A percentile compares a stretch with the other conserved stretches of the same genome.
These are phyloP conservation scores for Rhodotorula paludigena DNA, from an alignment of 768 basidiomycete genomes.

Conservation along the genomic window DNA sequence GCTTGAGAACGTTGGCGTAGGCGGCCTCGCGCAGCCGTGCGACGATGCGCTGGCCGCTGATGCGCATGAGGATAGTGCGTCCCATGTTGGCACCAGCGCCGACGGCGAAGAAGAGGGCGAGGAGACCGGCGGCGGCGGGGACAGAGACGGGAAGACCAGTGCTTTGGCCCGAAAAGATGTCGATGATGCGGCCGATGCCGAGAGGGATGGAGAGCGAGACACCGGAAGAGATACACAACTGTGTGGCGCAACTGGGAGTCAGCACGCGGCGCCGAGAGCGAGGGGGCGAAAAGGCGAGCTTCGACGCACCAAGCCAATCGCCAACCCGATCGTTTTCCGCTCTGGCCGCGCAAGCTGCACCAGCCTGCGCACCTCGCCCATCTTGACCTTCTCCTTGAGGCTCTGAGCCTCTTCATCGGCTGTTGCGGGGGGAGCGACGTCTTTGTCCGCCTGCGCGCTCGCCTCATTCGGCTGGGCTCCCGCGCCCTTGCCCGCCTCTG, in stretches of 20 bases:
- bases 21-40: conserved; percentile 75
- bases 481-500: too few relatives aligned
- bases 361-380: conserved; percentile 46
- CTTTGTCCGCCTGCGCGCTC: not conserved
- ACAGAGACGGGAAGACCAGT: conserved; percentile 69
- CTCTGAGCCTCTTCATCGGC: not conserved
- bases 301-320: conserved; percentile 57
- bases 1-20: conserved; percentile 56
- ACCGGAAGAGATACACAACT: conserved; percentile 77
- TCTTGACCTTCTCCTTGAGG: conserved; percentile 27
- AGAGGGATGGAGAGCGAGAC: conserved; percentile 91
- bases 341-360: conserved; percentile 75
- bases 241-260: conserved; percentile 9
- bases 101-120: conserved; percentile 73
- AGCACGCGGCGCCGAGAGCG: not conserved
- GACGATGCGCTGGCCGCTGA: conserved; percentile 87
- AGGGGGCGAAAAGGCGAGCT: not conserved
- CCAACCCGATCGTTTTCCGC: conserved; percentile 65
- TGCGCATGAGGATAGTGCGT: conserved; percentile 75
- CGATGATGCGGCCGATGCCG: conserved; percentile 87
- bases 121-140: conserved; percentile 68
- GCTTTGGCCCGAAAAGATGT: conserved; percentile 61
- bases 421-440: not conserved
- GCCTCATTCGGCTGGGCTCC: too few relatives aligned
- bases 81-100: conserved; percentile 83